phyloP scores from a whole-genome alignment of 352 stramenopile genomes.

The Halophytophthora polymorphica region DNA sequence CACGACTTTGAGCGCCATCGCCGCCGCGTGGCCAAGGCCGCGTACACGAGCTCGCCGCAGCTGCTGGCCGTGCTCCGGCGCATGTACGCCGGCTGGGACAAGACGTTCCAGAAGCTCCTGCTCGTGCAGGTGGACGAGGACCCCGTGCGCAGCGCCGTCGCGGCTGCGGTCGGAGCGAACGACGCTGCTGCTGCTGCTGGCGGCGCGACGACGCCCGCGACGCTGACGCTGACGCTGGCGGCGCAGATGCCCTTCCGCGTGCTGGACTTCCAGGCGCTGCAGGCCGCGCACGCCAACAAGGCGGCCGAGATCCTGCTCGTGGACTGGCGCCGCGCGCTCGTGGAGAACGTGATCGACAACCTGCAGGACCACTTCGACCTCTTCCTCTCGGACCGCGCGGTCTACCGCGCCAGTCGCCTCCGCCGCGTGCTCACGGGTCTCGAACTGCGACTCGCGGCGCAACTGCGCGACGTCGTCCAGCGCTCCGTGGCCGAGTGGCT shows the following conservation, averaged over 20 bases:
- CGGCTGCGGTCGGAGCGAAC: conserved; percentile 7
- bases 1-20: conserved; percentile 63
- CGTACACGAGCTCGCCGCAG: conserved; percentile 58
- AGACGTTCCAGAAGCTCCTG: conserved; percentile 74
- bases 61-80: conserved; percentile 81
- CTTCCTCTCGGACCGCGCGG: conserved; percentile 78
- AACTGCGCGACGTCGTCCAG: conserved; percentile 74
- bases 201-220: not conserved
- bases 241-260: conserved; percentile 81
- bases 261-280: conserved; percentile 79
- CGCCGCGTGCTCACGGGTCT: conserved; percentile 80
- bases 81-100: conserved; percentile 90
- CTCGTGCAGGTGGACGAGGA: conserved; percentile 59
- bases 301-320: conserved; percentile 68
- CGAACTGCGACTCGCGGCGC: conserved; percentile 82
- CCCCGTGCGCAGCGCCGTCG: not conserved
- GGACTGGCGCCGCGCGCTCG: conserved; percentile 88
- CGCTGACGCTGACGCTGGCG: conserved; percentile 23
- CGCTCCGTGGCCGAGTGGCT: conserved; percentile 61
- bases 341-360: conserved; percentile 93
- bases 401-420: conserved; percentile 58
- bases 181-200: conserved; percentile 1
- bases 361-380: conserved; percentile 93
- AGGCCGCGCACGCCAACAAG: conserved; percentile 75
- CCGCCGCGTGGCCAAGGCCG: conserved; percentile 36